Base-by-base conservation (phyloP, 2,329 filamentous ascomycete genomes). In the Cordyceps fumosorosea region DNA sequence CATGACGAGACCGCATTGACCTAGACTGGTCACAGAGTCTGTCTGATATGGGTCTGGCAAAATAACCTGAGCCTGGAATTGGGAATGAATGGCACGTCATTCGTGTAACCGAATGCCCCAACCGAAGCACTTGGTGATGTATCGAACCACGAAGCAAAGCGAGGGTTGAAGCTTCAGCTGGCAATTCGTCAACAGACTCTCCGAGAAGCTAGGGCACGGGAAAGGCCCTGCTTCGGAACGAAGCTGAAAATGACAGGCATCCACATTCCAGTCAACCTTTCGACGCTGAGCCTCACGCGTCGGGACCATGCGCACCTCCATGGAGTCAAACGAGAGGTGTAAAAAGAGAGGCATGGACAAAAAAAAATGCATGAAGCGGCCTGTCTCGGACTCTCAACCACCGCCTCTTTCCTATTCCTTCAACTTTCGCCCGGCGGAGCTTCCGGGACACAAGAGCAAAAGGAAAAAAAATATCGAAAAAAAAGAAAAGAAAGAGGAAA, bases 201-300 rank as follows among this genome's bases (percentile, higher is more conserved):
- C 56, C 34, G 48, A 59, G 47, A 52, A 42, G 10, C 24, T 10
- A 24, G 52, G 34, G 52, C 56, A 52, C 6, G 14, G 18, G 16
- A 45, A 40, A 16, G 24, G 37, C 47, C 20, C 11, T 20, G 12
- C 16, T 40, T 14, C 14, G 47, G 8, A 6, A 34, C 50, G 37
- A 60, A 45, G 57, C 48, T 34, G 12, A 53, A 45, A 18, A 22
- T 44, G 48, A 47, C 40, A 53, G 57, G 37, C 40, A 60, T 53
- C 24, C 57, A 45, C 57, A 60, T 60, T 60, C 57, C 57, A 53
- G 29, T 16, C 24, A 44, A 60, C 20, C 57, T 12, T 34, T 11
- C 2, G n/a, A 47, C 11, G 37, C 16, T n/a, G 26, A 53, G 37
- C 47, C 40, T 40, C 45, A 37, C 16, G 45, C 34, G 47, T 34